Base-by-base conservation (phyloP, 2,329 filamentous ascomycete species). In the Botrytis deweyae region DNA sequence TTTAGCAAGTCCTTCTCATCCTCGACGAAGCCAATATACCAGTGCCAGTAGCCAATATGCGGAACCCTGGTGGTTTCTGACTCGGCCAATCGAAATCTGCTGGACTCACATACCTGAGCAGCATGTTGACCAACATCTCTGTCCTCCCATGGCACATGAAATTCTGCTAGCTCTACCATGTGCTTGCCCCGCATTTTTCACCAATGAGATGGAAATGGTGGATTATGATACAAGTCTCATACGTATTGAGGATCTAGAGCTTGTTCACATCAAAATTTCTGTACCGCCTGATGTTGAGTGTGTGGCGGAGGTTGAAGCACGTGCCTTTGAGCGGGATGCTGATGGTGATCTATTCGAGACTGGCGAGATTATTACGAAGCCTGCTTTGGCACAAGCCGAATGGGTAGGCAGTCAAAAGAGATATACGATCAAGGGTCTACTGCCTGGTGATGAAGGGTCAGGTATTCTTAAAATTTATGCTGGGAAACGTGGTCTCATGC, bases 311-410 rank as follows among this genome's bases (percentile, higher is more conserved):
- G 93, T 98, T 0, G 95, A 98, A 83, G 92, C 93, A 3, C 89
- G 92, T 58, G 90, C 90, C 3, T 97, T 93, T 80, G 89, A 92
- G 1, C 88, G 91, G 58, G 96, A 99, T 81, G 87, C 87, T 0
- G 96, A 99, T 80, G 97, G 96, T 3, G 96, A 99, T 81, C 88
- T 91, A 76, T 98, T 97, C 80, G 96, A 99, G 82, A 97, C 91
- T 77, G 95, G 96, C 49, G 95, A 98, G 22, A 85, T 92, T 40
- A 86, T 97, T 38, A 92, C 88, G 80, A 98, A 98, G 84, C 90
- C 92, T 72, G 95, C 94, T 2, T 86, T 99, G 36, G 91, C 94
- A 1, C 96, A 99, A 82, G 93, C 94, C 4, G 94, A 97, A 80
- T 99, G 96, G 96, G 88, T 93, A 78, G 88, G 88, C 77, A 94